phyloP scores from a whole-genome alignment of 176 grass and related monocot species.

The Olyra latifolia region DNA sequence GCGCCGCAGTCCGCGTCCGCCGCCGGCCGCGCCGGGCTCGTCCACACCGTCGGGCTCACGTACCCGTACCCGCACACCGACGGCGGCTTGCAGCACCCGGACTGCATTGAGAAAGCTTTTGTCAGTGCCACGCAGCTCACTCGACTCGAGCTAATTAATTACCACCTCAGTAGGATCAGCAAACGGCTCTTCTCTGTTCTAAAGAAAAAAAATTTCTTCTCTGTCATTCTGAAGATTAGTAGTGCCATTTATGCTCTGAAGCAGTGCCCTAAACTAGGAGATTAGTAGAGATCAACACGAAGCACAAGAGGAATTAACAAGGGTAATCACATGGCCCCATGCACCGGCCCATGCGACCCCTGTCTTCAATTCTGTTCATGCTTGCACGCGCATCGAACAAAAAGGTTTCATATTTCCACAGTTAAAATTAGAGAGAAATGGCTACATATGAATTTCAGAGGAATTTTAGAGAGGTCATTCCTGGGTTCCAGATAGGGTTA shows the following conservation, averaged over 20 bases:
- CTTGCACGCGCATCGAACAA: not conserved
- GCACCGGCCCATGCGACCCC: constrained; percentile 40
- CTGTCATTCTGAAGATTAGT: not conserved
- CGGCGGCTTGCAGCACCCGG: constrained; percentile 85
- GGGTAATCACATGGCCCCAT: constrained; percentile 4
- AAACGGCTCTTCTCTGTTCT: not conserved
- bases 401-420: not conserved
- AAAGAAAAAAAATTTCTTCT: not conserved
- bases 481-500: no score
- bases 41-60: constrained; percentile 90
- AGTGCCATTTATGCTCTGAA: no score
- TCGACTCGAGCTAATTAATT: no score
- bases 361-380: not conserved
- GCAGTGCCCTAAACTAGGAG: not conserved
- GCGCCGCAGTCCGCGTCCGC: constrained; percentile 62
- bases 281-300: not conserved
- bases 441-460: no score
- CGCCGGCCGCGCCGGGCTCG: constrained; percentile 40
- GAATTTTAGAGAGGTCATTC: no score
- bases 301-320: not conserved
- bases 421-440: no score
- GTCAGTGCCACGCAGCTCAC: not conserved
- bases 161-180: no score
- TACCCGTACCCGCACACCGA: constrained; percentile 67
- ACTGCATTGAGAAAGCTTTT: constrained; percentile 36